A percentile compares a stretch with the other conserved stretches of the same genome.
These are phyloP conservation scores for Trichocladium antarcticum DNA, from an alignment of 495 filamentous ascomycete genomes.

Conservation along the genomic window DNA sequence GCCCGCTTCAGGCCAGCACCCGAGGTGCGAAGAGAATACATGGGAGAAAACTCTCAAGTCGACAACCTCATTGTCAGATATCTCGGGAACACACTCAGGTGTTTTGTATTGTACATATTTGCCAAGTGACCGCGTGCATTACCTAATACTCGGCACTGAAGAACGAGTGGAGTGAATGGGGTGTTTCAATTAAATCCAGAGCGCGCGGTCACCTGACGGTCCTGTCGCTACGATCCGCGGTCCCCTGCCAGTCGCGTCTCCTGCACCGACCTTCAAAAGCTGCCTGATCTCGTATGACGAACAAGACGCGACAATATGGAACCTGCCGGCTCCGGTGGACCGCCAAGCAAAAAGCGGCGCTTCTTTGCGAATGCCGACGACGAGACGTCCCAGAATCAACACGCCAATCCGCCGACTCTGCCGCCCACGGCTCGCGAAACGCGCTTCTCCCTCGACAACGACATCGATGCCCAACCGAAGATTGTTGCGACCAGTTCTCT, in stretches of 20 bases:
- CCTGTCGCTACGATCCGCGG: constrained; percentile 24
- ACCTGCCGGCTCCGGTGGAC: constrained; percentile 43
- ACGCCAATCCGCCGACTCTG: not conserved
- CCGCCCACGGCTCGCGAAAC: not conserved
- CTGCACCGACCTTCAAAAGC: not conserved
- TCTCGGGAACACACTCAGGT: not conserved
- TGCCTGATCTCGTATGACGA: not conserved
- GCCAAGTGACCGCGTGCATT: too few species aligned
- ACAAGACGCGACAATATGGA: constrained; percentile 37
- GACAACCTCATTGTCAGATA: constrained; percentile 6
- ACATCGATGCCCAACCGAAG: not conserved
- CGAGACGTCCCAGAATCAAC: constrained; percentile 6
- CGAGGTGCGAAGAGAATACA: constrained; percentile 12
- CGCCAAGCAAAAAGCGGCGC: constrained; percentile 67
- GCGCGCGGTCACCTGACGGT: constrained; percentile 24
- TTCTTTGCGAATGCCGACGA: constrained; percentile 59
- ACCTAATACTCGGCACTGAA: too few species aligned
- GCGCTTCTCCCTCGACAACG: constrained; percentile 1
- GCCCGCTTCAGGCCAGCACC: constrained; percentile 16
- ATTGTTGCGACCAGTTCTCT: not conserved
- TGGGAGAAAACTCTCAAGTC: not conserved
- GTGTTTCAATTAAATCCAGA: not conserved
- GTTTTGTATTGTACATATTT: too few species aligned
- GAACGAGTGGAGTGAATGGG: too few species aligned
- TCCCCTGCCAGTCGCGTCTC: constrained; percentile 25